Conservation (phyloP, 306 rosid genomes). For the Urtica urens region DNA sequence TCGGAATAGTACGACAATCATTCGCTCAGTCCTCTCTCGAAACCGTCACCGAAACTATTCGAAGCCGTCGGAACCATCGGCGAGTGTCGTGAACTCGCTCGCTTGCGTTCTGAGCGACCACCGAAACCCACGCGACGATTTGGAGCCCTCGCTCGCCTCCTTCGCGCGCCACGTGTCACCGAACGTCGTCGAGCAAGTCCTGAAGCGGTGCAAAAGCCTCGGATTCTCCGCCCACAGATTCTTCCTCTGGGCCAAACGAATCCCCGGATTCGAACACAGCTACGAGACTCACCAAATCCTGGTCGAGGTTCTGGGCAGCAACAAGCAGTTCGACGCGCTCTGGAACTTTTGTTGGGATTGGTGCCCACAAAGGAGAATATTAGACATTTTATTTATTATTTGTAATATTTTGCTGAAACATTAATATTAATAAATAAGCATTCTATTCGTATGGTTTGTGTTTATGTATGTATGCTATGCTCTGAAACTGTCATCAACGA, state of each 20-base stretch:
- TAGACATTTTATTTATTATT: too few species aligned
- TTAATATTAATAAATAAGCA: too few species aligned
- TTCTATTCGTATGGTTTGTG: too few species aligned
- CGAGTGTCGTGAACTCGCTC: conserved; percentile 56
- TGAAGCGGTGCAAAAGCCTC: conserved; percentile 73
- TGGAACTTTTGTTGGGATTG: too few species aligned
- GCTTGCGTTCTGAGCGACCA: conserved; percentile 81
- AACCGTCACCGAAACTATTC: too few species aligned
- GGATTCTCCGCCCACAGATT: conserved; percentile 76
- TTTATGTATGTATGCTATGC: too few species aligned
- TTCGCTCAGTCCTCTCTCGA: too few species aligned
- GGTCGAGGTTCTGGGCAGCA: conserved; percentile 58
- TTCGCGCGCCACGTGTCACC: conserved; percentile 54
- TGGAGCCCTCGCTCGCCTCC: conserved; percentile 44
- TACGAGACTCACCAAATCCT: conserved; percentile 52
- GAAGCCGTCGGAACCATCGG: too few species aligned
- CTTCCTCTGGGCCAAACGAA: conserved; percentile 73
- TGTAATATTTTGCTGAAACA: too few species aligned
- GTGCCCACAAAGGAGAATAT: too few species aligned
- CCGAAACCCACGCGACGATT: conserved; percentile 62
- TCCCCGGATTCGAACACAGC: conserved; percentile 62
- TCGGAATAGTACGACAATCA: too few species aligned
- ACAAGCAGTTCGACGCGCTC: conserved; percentile 62
- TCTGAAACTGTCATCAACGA: too few species aligned
- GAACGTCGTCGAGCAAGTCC: conserved; percentile 61